Evolutionary conservation across 2,329 filamentous ascomycete species (phyloP).

Genomic region (Tolypocladium pustulatum): DNA sequence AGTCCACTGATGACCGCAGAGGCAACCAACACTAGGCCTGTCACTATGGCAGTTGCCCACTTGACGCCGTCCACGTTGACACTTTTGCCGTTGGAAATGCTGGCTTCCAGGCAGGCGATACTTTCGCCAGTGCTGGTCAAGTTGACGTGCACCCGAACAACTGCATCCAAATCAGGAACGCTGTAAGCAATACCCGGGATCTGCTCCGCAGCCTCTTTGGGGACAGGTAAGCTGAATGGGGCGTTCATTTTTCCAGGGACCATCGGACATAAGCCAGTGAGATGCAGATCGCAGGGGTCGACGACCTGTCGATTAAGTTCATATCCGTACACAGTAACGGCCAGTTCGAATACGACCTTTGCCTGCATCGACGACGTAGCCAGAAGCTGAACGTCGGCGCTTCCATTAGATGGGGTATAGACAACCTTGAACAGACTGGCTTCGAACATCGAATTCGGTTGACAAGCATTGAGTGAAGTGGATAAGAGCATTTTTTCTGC

Average conservation of each 20-base stretch:
- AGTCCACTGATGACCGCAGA: constrained; percentile 84
- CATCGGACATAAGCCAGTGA: constrained; percentile 83
- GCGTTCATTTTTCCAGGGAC: constrained; percentile 71
- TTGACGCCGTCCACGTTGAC: constrained; percentile 82
- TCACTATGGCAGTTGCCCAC: constrained; percentile 82
- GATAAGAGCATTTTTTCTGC: constrained; percentile 65
- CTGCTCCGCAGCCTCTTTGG: constrained; percentile 42
- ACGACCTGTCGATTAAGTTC: constrained; percentile 55
- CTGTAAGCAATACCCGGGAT: constrained; percentile 81
- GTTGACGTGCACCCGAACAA: constrained; percentile 73
- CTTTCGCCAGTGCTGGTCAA: constrained; percentile 47
- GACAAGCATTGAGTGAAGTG: constrained; percentile 75
- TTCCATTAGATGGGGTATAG: constrained; percentile 66
- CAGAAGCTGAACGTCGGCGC: constrained; percentile 62
- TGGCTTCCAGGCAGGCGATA: constrained; percentile 79
- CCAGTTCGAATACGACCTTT: constrained; percentile 66
- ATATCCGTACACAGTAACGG: constrained; percentile 76
- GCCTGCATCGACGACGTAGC: constrained; percentile 76
- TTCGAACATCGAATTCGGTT: constrained; percentile 73
- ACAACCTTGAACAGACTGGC: constrained; percentile 81
- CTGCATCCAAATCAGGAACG: constrained; percentile 84
- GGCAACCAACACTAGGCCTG: constrained; percentile 69
- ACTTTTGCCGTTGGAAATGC: constrained; percentile 83
- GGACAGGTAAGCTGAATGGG: constrained; percentile 55
- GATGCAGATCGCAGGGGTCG: constrained; percentile 62